phyloP scores from a whole-genome alignment of 352 stramenopile species.

The Globisporangium cylindrosporum region DNA sequence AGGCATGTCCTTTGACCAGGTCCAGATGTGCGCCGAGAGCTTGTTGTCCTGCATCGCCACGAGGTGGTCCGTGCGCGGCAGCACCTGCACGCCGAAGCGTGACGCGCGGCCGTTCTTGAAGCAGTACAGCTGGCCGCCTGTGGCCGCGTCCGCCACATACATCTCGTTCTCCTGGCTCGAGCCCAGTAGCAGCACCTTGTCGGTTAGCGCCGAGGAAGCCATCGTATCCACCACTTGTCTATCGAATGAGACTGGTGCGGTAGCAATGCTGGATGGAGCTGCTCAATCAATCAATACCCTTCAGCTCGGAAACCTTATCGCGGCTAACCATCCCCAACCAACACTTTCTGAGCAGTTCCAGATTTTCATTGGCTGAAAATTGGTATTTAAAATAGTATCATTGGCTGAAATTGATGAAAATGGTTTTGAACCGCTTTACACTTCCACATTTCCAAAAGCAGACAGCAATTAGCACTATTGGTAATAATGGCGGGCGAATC shows the following conservation, averaged over 20 bases:
- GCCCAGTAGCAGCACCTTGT: conserved; percentile 65
- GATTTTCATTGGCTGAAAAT: conserved; percentile 24
- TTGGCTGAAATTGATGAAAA: conserved; percentile 22
- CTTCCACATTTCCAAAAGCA: conserved; percentile 10
- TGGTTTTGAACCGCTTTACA: not conserved
- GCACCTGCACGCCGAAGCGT: conserved; percentile 43
- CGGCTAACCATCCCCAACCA: conserved; percentile 7
- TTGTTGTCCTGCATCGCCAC: conserved; percentile 68
- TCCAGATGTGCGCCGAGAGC: conserved; percentile 58
- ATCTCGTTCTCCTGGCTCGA: conserved; percentile 71
- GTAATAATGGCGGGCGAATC: conserved; percentile 28
- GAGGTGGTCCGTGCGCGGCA: conserved; percentile 69
- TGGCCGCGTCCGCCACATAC: conserved; percentile 55
- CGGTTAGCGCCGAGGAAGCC: conserved; percentile 40
- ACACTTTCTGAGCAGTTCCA: conserved; percentile 13
- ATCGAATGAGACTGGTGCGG: not conserved
- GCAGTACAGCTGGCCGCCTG: conserved; percentile 60
- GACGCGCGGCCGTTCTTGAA: conserved; percentile 70
- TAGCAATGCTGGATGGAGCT: not conserved
- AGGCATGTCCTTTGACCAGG: conserved; percentile 69
- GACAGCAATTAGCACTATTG: not conserved
- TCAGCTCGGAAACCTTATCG: not conserved
- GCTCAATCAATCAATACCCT: not conserved
- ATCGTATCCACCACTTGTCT: conserved; percentile 18
- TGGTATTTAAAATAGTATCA: conserved; percentile 2